A percentile compares a stretch with the other conserved stretches of the same genome.
Conservation (phyloP, 108 stramenopile species). For the Skeletonema marinoi region DNA sequence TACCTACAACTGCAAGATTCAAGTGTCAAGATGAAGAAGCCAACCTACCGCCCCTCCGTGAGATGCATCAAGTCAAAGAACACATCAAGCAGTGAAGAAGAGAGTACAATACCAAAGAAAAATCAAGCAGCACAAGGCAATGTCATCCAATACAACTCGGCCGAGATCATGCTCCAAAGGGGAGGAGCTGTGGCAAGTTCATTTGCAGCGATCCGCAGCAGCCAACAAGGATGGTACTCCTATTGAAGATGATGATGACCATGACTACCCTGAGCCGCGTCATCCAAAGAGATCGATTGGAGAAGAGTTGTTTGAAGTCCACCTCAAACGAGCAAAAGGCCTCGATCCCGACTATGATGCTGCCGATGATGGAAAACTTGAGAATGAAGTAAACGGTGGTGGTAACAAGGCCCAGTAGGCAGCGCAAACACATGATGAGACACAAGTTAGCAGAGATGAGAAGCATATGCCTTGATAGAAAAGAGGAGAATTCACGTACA, state of each 20-base stretch:
- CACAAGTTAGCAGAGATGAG: neutral
- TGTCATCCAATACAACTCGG: neutral
- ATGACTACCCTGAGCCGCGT: constrained; percentile 32
- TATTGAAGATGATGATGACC: constrained; percentile 50
- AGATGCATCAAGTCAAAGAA: no score
- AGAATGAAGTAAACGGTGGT: neutral
- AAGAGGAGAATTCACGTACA: neutral
- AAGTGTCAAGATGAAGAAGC: no score
- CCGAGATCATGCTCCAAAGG: constrained; percentile 28
- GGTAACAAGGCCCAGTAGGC: no score
- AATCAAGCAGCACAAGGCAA: neutral
- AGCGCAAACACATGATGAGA: no score
- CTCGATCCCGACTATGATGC: constrained; percentile 52
- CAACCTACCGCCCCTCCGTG: no score
- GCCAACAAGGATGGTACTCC: constrained; percentile 31
- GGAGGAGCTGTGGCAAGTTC: constrained; percentile 76
- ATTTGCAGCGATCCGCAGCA: constrained; percentile 53
- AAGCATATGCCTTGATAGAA: neutral
- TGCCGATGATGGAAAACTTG: neutral
- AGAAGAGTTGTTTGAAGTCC: constrained; percentile 71
- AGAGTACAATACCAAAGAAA: neutral
- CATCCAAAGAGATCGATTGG: constrained; percentile 54
- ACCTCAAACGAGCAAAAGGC: constrained; percentile 65
- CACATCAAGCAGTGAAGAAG: neutral
- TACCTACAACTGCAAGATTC: no score